Conservation (phyloP, 139 green algal genomes). For the Asterochloris sp. region DNA sequence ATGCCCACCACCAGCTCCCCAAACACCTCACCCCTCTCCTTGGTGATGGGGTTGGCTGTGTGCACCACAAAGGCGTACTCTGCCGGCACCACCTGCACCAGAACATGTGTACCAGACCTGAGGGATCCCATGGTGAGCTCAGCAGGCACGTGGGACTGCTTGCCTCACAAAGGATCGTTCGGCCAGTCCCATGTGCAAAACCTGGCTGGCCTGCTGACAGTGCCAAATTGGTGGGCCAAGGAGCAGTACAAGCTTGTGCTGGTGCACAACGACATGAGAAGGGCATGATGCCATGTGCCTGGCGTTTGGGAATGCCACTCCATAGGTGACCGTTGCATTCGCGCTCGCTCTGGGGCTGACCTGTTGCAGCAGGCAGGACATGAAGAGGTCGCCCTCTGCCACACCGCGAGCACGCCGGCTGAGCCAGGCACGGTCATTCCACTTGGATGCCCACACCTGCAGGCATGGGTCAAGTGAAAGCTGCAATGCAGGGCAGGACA, state of each 20-base stretch:
- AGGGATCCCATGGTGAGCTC: background rate
- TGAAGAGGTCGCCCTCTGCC: conserved; percentile 69
- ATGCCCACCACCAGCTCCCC: conserved; percentile 83
- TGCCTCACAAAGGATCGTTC: background rate
- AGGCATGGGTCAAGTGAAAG: background rate
- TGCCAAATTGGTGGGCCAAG: too few species aligned
- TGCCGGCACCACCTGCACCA: conserved; percentile 58
- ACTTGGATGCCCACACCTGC: conserved; percentile 85
- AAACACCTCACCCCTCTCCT: conserved; percentile 45
- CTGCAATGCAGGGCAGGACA: background rate
- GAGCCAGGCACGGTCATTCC: conserved; percentile 77
- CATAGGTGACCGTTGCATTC: too few species aligned
- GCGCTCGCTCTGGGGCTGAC: background rate
- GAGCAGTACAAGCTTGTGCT: too few species aligned
- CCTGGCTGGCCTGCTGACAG: too few species aligned
- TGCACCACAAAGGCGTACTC: conserved; percentile 94
- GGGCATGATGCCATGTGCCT: too few species aligned
- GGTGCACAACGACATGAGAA: too few species aligned
- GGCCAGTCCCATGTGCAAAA: background rate
- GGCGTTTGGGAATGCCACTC: too few species aligned
- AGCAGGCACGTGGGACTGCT: background rate
- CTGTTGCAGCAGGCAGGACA: conserved; percentile 81
- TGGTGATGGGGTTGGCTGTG: conserved; percentile 78
- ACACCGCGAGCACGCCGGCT: conserved; percentile 55
- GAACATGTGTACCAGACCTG: background rate